phyloP scores from a whole-genome alignment of 2,329 filamentous ascomycete species.

The Ophiostoma ulmi region DNA sequence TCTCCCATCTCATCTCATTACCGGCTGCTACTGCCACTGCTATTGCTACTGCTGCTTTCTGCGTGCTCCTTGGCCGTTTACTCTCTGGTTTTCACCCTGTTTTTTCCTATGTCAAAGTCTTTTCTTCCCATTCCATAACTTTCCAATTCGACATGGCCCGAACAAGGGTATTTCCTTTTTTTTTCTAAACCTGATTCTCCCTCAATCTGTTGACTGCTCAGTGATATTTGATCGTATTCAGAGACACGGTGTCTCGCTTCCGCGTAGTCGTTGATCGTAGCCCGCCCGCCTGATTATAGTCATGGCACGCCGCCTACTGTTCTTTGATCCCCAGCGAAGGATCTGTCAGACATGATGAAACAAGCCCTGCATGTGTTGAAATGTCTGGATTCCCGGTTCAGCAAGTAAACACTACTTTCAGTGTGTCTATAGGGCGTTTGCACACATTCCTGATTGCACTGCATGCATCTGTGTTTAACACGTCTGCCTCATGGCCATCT shows the following conservation, averaged over 20 bases:
- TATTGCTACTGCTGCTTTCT: slow-evolving; percentile 10
- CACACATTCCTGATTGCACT: neutral
- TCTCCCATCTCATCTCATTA: neutral
- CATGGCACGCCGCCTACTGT: neutral
- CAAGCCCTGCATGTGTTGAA: neutral
- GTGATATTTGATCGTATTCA: neutral
- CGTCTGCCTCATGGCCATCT: neutral
- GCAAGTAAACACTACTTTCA: neutral
- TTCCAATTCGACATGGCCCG: neutral
- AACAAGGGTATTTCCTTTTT: slow-evolving; percentile 14
- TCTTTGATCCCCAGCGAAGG: neutral
- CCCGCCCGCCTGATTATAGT: neutral
- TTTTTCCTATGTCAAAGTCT: slow-evolving; percentile 14
- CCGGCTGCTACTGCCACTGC: neutral
- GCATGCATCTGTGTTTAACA: neutral
- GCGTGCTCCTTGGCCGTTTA: neutral
- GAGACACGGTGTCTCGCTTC: neutral
- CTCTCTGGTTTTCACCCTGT: slow-evolving; percentile 9
- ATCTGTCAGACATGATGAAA: neutral
- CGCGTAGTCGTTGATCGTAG: neutral
- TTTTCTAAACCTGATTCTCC: neutral
- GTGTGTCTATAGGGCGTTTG: neutral
- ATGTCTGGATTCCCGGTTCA: neutral
- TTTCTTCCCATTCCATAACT: neutral
- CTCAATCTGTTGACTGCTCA: neutral